Conservation (phyloP, 2,329 filamentous ascomycete species). For the Cordyceps javanica region DNA sequence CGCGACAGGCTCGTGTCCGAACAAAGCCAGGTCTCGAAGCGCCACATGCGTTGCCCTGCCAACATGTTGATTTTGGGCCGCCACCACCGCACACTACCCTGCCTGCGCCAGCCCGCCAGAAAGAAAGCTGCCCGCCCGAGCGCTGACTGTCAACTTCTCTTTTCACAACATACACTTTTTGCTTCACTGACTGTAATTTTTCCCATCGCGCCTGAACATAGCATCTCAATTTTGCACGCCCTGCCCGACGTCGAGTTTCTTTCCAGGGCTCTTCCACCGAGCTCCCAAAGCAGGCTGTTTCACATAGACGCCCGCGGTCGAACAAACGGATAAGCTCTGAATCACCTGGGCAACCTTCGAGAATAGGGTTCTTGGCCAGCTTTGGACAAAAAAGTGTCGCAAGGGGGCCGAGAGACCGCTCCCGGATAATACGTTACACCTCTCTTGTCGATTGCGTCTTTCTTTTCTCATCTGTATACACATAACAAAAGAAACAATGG, state of each 20-base stretch:
- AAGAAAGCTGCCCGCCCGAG: neutral
- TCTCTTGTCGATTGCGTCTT: neutral
- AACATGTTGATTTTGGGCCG: conserved; percentile 27
- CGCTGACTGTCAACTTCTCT: conserved; percentile 15
- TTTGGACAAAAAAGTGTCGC: neutral
- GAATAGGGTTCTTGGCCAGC: neutral
- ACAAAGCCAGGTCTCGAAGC: neutral
- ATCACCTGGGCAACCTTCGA: conserved; percentile 11
- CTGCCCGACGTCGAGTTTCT: neutral
- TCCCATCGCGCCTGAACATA: neutral
- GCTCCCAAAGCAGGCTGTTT: neutral
- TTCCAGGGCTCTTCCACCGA: neutral
- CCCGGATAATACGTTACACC: neutral
- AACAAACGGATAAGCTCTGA: neutral
- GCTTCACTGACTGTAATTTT: conserved; percentile 2
- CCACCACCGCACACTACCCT: conserved; percentile 15
- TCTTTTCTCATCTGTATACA: neutral
- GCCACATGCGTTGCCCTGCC: conserved; percentile 26
- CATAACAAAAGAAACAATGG: conserved; percentile 32
- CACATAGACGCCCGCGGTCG: neutral
- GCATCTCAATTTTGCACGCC: neutral
- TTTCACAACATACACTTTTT: conserved; percentile 10
- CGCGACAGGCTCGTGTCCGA: conserved; percentile 5
- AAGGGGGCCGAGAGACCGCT: neutral
- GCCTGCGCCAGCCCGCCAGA: conserved; percentile 3